Evolutionary conservation across 2,329 filamentous ascomycete genomes (phyloP).

Genomic region (Saccharata proteae): DNA sequence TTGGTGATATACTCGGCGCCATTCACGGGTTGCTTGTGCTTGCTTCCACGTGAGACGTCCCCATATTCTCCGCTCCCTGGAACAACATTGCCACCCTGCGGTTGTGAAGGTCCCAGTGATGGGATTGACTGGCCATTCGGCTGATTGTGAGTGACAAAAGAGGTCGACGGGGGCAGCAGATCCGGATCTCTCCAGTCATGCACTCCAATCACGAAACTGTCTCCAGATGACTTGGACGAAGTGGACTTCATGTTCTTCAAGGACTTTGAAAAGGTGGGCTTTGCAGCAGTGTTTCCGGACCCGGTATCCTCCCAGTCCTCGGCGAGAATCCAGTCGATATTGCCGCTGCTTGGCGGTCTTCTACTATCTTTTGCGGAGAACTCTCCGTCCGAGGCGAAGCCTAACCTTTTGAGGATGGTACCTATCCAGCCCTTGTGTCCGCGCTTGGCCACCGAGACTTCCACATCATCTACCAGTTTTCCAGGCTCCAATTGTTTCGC

Average conservation of each 20-base stretch:
- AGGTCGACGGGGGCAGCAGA: conserved; percentile 38
- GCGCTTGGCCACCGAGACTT: conserved; percentile 6
- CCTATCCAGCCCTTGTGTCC: conserved; percentile 33
- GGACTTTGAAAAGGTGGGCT: conserved; percentile 11
- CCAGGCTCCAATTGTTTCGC: conserved; percentile 1
- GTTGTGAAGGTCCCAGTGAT: conserved; percentile 10
- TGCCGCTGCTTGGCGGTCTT: conserved; percentile 60
- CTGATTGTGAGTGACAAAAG: conserved; percentile 14
- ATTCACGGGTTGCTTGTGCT: too few relatives aligned
- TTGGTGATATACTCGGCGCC: too few relatives aligned
- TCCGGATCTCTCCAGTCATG: conserved; percentile 80
- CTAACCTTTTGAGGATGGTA: conserved; percentile 32
- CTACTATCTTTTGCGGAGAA: conserved; percentile 38
- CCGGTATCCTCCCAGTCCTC: conserved; percentile 50
- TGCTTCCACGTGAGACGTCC: too few relatives aligned
- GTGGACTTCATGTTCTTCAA: conserved; percentile 14
- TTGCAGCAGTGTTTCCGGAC: conserved; percentile 4
- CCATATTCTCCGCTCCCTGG: conserved; percentile 62
- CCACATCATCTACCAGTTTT: conserved; percentile 9
- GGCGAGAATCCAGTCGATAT: conserved; percentile 59
- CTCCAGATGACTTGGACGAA: conserved; percentile 18
- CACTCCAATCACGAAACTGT: conserved; percentile 70
- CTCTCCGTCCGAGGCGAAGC: conserved; percentile 20
- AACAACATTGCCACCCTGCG: conserved; percentile 55
- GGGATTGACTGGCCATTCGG: too few relatives aligned